Evolutionary conservation across 345 rosid species (phyloP).

Genomic region (Ceriops decandra): DNA sequence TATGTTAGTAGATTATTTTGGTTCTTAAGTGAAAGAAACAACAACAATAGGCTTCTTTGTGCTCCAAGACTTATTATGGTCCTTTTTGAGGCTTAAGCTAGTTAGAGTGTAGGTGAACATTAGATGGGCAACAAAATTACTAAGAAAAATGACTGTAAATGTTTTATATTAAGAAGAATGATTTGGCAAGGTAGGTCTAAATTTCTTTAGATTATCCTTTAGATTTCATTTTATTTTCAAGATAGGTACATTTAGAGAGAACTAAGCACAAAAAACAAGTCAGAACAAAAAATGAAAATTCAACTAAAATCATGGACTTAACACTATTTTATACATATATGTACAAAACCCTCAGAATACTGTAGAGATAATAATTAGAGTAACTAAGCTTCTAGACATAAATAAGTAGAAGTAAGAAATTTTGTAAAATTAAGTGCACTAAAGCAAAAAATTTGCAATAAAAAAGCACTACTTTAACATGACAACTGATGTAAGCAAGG

Average conservation of each 20-base stretch:
- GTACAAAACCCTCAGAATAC: slow-evolving; percentile 97
- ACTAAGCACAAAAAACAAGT: background rate
- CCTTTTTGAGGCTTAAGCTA: background rate
- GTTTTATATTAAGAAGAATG: background rate
- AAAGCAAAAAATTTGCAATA: too few species aligned
- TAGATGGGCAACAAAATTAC: background rate
- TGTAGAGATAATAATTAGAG: slow-evolving; percentile 23
- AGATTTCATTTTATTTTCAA: background rate
- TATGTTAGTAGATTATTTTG: background rate
- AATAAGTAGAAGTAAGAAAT: background rate
- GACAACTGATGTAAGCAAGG: slow-evolving; percentile 93
- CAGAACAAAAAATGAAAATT: background rate
- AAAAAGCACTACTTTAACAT: slow-evolving; percentile 64
- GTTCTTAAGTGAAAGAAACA: background rate
- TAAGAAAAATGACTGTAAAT: background rate
- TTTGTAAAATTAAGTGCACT: background rate
- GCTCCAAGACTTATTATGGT: background rate
- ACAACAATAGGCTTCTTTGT: background rate
- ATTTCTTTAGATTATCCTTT: background rate
- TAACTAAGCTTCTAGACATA: background rate
- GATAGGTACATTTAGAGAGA: background rate
- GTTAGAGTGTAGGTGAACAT: background rate
- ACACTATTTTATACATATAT: slow-evolving; percentile 86
- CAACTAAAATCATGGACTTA: slow-evolving; percentile 82
- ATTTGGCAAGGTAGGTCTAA: background rate